Percentiles rank a stretch among this genome's conserved stretches.
Evolutionary conservation across 192 early-diverging fungal species (phyloP).

Genomic region (Mortierella alpina): DNA sequence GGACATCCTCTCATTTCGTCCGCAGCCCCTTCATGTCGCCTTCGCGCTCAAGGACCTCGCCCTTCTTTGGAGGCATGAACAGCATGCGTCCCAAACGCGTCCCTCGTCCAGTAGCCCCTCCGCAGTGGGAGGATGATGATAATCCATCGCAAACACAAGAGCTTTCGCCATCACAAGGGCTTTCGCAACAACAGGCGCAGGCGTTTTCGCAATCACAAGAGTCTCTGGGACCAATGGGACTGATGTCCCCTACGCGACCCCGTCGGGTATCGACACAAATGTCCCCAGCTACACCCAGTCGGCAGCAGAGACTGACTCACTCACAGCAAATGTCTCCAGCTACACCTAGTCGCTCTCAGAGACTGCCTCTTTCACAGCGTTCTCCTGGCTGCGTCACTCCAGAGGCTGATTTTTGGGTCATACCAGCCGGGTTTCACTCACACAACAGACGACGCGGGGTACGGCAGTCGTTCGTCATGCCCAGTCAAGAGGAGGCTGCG

Average conservation of each 20-base stretch:
- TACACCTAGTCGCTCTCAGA: constrained; percentile 37
- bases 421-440: constrained; percentile 46
- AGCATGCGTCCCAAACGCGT: constrained; percentile 14
- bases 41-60: constrained; percentile 26
- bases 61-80: constrained; percentile 44
- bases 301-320: constrained; percentile 35
- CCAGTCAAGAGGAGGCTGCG: constrained; percentile 43
- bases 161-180: no score
- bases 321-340: not conserved
- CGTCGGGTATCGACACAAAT: not conserved
- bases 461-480: constrained; percentile 12
- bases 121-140: no score
- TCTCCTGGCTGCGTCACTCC: constrained; percentile 36
- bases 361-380: constrained; percentile 35
- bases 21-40: constrained; percentile 11
- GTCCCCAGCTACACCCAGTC: constrained; percentile 25
- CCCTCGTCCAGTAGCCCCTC: constrained; percentile 2
- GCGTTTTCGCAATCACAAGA: no score
- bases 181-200: no score
- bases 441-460: constrained; percentile 24
- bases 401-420: constrained; percentile 20
- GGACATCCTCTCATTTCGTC: not conserved
- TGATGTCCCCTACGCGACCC: constrained; percentile 1
- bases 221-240: not conserved
- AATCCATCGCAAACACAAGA: no score